Evolutionary conservation across 768 basidiomycete genomes (phyloP).

Genomic region (Sporobolomyces roseus): DNA sequence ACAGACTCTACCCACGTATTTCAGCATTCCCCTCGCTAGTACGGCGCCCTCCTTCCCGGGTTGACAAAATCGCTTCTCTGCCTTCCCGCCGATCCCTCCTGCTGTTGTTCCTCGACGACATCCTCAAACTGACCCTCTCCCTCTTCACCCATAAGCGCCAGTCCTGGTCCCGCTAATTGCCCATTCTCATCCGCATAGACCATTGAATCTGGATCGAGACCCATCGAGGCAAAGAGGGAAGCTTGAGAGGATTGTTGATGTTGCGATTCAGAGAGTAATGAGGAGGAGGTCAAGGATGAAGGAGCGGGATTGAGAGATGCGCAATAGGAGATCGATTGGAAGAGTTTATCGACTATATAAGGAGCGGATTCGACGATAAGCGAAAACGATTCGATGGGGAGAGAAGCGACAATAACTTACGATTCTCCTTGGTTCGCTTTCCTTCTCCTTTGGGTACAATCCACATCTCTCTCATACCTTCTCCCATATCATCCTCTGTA

Average conservation of each 20-base stretch:
- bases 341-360: slow-evolving; percentile 69
- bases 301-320: slow-evolving; percentile 69
- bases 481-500: too few relatives aligned
- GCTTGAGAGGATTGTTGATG: slow-evolving; percentile 9
- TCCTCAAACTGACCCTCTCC: slow-evolving; percentile 50
- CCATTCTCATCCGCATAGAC: slow-evolving; percentile 35
- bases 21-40: slow-evolving; percentile 56
- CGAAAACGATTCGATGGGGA: not conserved
- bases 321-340: slow-evolving; percentile 78
- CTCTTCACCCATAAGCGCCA: slow-evolving; percentile 53
- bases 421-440: too few relatives aligned
- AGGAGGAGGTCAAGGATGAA: slow-evolving; percentile 5
- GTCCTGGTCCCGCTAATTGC: slow-evolving; percentile 24
- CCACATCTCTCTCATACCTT: slow-evolving; percentile 62
- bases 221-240: slow-evolving; percentile 30
- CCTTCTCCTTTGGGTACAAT: slow-evolving; percentile 64
- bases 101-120: slow-evolving; percentile 60
- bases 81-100: slow-evolving; percentile 82
- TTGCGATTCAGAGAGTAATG: slow-evolving; percentile 8
- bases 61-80: slow-evolving; percentile 85
- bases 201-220: slow-evolving; percentile 41
- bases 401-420: slow-evolving; percentile 54
- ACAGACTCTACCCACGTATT: too few relatives aligned
- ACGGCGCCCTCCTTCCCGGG: slow-evolving; percentile 67
- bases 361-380: not conserved